phyloP scores from a whole-genome alignment of 495 filamentous ascomycete genomes.

The Aspergillus coremiiformis region DNA sequence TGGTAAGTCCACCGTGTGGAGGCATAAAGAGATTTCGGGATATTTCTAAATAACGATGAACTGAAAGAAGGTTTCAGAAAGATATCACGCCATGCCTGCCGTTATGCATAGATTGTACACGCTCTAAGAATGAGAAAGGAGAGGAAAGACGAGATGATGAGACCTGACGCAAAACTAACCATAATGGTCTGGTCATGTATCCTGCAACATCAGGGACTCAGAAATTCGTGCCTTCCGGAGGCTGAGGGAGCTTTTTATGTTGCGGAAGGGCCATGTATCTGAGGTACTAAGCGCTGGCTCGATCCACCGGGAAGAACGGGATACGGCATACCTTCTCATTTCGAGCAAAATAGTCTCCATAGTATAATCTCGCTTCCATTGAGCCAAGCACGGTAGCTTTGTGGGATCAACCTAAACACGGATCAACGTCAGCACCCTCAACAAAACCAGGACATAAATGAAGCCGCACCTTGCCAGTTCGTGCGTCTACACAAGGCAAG shows the following conservation, averaged over 20 bases:
- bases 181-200: constrained; percentile 26
- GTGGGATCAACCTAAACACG: constrained; percentile 65
- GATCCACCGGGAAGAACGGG: not conserved
- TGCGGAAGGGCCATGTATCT: constrained; percentile 93
- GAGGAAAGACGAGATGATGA: constrained; percentile 21
- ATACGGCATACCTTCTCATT: constrained; percentile 57
- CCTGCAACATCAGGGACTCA: constrained; percentile 19
- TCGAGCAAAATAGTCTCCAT: constrained; percentile 94
- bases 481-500: constrained; percentile 79
- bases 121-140: constrained; percentile 29
- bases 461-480: constrained; percentile 58
- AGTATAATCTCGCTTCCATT: constrained; percentile 83
- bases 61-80: constrained; percentile 20
- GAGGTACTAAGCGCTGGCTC: constrained; percentile 9
- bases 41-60: constrained; percentile 12
- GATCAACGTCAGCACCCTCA: constrained; percentile 2
- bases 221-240: constrained; percentile 79
- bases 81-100: constrained; percentile 27
- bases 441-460: not conserved
- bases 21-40: not conserved
- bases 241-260: constrained; percentile 93
- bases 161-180: constrained; percentile 26
- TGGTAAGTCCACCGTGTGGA: not conserved
- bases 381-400: constrained; percentile 71
- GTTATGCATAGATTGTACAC: constrained; percentile 39